Conservation (phyloP, 768 basidiomycete genomes). For the Goffeauzyma gilvescens region DNA sequence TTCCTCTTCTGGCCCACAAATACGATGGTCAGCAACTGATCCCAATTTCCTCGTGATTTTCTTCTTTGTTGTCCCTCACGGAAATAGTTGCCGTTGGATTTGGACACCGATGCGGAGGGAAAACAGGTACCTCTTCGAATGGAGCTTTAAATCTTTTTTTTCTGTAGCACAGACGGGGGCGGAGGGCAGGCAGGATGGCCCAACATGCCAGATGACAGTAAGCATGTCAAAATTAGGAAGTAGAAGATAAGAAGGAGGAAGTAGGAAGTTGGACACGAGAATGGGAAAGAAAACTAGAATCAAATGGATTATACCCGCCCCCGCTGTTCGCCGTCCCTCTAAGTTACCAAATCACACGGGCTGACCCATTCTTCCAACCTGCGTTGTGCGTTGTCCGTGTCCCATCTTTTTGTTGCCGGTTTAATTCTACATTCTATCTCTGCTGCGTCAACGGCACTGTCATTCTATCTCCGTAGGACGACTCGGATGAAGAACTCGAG, state of each 20-base stretch:
- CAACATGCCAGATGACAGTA: background rate
- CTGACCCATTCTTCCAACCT: too few species aligned
- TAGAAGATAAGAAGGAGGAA: slow-evolving; percentile 2
- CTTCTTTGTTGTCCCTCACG: background rate
- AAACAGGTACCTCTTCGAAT: slow-evolving; percentile 82
- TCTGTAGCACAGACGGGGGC: background rate
- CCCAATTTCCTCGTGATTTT: background rate
- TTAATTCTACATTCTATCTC: slow-evolving; percentile 1
- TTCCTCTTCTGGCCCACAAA: background rate
- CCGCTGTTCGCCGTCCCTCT: background rate
- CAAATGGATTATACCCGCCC: background rate
- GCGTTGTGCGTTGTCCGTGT: background rate
- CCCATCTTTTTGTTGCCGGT: background rate
- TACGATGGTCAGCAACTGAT: too few species aligned
- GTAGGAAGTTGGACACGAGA: background rate
- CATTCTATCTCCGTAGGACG: slow-evolving; percentile 8
- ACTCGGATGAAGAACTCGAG: slow-evolving; percentile 1
- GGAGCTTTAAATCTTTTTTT: slow-evolving; percentile 57
- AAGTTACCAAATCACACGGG: too few species aligned
- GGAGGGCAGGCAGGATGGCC: background rate
- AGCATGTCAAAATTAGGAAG: background rate
- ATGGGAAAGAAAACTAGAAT: background rate
- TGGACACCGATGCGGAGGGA: slow-evolving; percentile 39
- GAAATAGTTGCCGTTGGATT: slow-evolving; percentile 37
- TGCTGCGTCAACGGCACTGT: background rate